A percentile compares a stretch with the other conserved stretches of the same genome.
These are phyloP conservation scores for Penicillium sp. DNA, from an alignment of 2,329 filamentous ascomycete genomes.

Conservation along the genomic window DNA sequence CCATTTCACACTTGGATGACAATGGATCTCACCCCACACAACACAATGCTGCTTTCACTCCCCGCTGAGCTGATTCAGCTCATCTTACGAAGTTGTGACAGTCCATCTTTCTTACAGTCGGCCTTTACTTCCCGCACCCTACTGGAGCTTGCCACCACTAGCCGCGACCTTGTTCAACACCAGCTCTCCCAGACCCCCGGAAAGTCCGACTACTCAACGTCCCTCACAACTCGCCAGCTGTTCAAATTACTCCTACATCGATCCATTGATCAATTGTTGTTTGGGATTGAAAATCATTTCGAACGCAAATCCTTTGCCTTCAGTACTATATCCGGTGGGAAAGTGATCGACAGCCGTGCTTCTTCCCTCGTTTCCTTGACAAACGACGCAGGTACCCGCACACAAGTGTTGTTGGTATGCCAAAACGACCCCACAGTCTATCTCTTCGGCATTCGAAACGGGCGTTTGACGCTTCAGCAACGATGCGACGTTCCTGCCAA, in stretches of 20 bases:
- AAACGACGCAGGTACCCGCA: constrained; percentile 10
- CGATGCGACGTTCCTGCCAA: constrained; percentile 24
- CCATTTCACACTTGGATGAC: neutral
- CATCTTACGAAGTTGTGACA: constrained; percentile 35
- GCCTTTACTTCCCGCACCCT: constrained; percentile 38
- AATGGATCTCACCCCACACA: neutral
- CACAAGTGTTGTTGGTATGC: constrained; percentile 29
- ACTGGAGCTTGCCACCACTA: constrained; percentile 34
- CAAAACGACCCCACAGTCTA: constrained; percentile 31
- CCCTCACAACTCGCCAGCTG: constrained; percentile 25
- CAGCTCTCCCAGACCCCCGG: constrained; percentile 41
- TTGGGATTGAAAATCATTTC: constrained; percentile 37
- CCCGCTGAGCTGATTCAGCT: constrained; percentile 43
- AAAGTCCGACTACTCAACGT: constrained; percentile 17
- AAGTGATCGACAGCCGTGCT: constrained; percentile 34
- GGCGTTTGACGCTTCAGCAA: constrained; percentile 13
- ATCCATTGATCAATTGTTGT: constrained; percentile 32
- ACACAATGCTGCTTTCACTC: constrained; percentile 34
- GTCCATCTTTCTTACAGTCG: constrained; percentile 39
- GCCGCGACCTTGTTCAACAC: constrained; percentile 36
- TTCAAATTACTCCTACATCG: constrained; percentile 34
- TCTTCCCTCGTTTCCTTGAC: constrained; percentile 33
- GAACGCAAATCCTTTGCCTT: constrained; percentile 26
- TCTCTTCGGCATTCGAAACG: constrained; percentile 25
- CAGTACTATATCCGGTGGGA: constrained; percentile 18